Evolutionary conservation across 352 stramenopile genomes (phyloP), one percentile per base, ranked within the genome.

Genomic region (Globisporangium barbulae): DNA sequence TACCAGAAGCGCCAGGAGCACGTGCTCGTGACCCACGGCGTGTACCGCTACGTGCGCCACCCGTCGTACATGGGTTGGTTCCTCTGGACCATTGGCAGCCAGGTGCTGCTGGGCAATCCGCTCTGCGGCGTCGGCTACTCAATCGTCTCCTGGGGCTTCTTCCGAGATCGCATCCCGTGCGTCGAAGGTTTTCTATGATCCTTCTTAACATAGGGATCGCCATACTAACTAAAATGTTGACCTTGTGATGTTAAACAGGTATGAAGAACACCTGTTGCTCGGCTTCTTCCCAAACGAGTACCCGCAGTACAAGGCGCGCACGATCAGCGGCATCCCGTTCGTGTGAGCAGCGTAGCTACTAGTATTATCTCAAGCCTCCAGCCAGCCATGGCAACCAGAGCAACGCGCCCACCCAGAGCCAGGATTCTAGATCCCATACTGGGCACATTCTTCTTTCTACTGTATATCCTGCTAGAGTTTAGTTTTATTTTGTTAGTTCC

Each of bases 51-150:
- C 60, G 81, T 99, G 58, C 89, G 97, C 39, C 97, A 99, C 76
- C 96, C 96, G 65, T 97, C 88, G 28, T 99, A 99, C 73, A 76
- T 97, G 48, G 97, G 97, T 68, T 99, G 97, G 90, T 99, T 97
- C 69, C 97, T 95, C 68, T 99, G 95, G 95, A 96, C 86, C n/a
- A 75, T 98, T 49, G 93, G 92, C 41, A 98, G 90, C 59, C 97
- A 99, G 75, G 68, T 99, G 19, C 61, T 99, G 49, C 70, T 99
- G 15, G 86, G 81, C 15, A 99, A 99, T 70, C 83, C 83, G 19
- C 10, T 98, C 19, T 97, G 88, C 61, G 73, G 74, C 1, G 22
- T 97, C 28, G 73, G 87, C 21, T 98, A 98, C 77, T 78, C 88
- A 13, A 37, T 90, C 15, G 93, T 95, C 8, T 88, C 90, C 6